phyloP scores from a whole-genome alignment of 305 asterid genomes.

The Solanum hybrid region DNA sequence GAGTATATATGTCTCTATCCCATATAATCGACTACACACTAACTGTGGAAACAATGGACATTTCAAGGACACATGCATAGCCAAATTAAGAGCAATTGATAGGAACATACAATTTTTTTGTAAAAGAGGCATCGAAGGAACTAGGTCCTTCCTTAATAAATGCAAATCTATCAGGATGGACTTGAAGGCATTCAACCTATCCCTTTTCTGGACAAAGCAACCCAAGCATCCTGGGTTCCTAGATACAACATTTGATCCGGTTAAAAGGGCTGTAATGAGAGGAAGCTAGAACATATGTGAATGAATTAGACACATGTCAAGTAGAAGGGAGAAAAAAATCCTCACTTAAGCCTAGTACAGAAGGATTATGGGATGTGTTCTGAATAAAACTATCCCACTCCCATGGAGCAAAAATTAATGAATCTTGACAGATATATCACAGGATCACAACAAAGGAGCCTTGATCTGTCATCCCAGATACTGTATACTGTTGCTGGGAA shows the following conservation, averaged over 20 bases:
- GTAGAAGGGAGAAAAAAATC: background rate
- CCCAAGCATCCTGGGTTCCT: background rate
- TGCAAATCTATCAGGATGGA: background rate
- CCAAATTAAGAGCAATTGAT: background rate
- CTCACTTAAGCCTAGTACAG: background rate
- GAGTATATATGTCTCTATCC: background rate
- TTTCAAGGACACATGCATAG: background rate
- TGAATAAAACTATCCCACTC: background rate
- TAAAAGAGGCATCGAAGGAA: background rate
- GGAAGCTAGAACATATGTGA: background rate
- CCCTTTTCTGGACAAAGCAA: background rate
- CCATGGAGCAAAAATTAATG: background rate
- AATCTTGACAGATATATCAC: background rate
- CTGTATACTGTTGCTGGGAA: background rate
- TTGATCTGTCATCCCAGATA: background rate
- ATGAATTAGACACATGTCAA: background rate
- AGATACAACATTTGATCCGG: background rate
- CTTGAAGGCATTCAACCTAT: background rate
- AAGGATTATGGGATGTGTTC: background rate
- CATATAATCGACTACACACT: background rate
- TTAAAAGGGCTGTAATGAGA: background rate
- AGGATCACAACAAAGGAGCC: background rate
- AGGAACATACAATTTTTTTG: background rate
- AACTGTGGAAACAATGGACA: background rate
- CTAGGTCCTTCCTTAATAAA: background rate